A percentile compares a stretch with the other conserved stretches of the same genome.
phyloP scores from a whole-genome alignment of 1,284 basidiomycete species.

The Inonotus obliquus region DNA sequence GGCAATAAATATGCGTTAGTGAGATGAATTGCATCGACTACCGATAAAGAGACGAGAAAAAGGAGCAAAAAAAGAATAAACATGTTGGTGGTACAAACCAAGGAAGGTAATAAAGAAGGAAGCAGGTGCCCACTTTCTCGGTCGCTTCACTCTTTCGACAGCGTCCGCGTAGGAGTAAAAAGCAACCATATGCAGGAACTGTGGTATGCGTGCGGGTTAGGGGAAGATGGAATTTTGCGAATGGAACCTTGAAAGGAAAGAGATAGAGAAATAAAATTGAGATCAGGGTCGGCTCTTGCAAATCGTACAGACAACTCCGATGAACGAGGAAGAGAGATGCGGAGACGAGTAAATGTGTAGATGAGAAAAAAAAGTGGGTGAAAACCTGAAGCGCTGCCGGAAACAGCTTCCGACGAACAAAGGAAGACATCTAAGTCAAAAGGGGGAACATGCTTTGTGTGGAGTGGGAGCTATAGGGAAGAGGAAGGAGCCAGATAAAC shows the following conservation, averaged over 20 bases:
- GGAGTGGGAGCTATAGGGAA: not conserved
- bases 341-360: not conserved
- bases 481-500: not conserved
- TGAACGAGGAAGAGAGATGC: not conserved
- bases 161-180: not conserved
- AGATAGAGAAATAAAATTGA: not conserved
- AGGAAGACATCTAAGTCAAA: not conserved
- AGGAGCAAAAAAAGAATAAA: not conserved
- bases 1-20: conserved; percentile 1
- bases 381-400: not conserved
- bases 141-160: not conserved
- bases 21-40: conserved; percentile 3
- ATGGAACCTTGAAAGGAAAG: not conserved
- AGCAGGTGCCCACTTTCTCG: not conserved
- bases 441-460: not conserved
- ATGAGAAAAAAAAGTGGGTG: not conserved
- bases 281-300: not conserved
- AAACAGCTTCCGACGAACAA: not conserved
- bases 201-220: not conserved
- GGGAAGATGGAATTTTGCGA: not conserved
- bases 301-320: conserved; percentile 9
- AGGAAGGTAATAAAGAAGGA: not conserved
- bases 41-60: not conserved
- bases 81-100: conserved; percentile 5
- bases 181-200: not conserved